Evolutionary conservation across 2,329 filamentous ascomycete genomes (phyloP).

Genomic region (Fusarium ambrosium): DNA sequence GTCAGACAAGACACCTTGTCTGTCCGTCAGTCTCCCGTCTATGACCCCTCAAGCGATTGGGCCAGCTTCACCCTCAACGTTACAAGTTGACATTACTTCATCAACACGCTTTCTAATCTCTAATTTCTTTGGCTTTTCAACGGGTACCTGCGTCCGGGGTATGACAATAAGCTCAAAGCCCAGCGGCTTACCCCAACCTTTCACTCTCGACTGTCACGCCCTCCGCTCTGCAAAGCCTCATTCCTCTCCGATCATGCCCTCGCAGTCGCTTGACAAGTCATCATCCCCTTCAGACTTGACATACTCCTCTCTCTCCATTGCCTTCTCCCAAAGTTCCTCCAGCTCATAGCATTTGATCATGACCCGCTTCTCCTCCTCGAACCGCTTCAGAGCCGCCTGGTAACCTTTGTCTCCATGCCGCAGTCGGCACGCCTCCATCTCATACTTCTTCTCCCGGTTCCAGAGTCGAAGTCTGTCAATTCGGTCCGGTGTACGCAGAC

Average conservation of each 20-base stretch:
- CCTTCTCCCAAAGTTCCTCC: slow-evolving; percentile 33
- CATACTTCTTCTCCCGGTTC: slow-evolving; percentile 33
- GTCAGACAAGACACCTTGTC: slow-evolving; percentile 15
- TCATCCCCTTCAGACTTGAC: slow-evolving; percentile 14
- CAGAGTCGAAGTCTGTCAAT: slow-evolving; percentile 35
- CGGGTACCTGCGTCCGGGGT: slow-evolving; percentile 31
- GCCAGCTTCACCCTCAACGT: neutral
- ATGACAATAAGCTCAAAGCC: slow-evolving; percentile 14
- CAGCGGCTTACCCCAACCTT: neutral
- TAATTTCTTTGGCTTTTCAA: neutral
- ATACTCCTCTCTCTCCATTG: slow-evolving; percentile 18
- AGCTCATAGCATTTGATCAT: slow-evolving; percentile 36
- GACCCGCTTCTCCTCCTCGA: slow-evolving; percentile 35
- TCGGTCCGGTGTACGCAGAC: slow-evolving; percentile 33
- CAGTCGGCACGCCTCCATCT: slow-evolving; percentile 24
- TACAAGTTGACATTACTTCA: neutral
- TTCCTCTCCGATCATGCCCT: slow-evolving; percentile 23
- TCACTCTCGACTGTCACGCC: neutral
- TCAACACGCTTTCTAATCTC: neutral
- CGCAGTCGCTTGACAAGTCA: slow-evolving; percentile 35
- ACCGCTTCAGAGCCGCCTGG: slow-evolving; percentile 15
- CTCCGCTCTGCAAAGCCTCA: neutral
- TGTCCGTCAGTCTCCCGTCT: slow-evolving; percentile 7
- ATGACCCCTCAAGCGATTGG: neutral
- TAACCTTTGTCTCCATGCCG: slow-evolving; percentile 24